Base-by-base conservation (phyloP, 2,329 filamentous ascomycete genomes). In the Neopestalotiopsis rosae region DNA sequence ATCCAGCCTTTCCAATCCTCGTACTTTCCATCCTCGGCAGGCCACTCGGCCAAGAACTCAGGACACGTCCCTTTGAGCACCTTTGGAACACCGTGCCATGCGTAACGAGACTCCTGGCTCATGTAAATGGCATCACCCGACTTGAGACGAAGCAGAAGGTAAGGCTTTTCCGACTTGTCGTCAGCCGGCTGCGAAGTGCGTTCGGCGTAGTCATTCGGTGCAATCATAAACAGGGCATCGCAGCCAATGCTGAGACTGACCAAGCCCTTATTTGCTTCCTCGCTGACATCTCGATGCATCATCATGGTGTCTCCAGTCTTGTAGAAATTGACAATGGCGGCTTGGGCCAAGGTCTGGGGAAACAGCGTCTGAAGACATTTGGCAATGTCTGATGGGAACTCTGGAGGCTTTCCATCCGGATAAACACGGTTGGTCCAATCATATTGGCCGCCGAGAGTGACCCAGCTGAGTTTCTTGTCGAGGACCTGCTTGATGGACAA, bases 71-170 rank as follows among this genome's bases (percentile, higher is more conserved):
- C 88, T 61, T 89, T 87, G 45, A 98, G 77, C 13, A 98, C 91
- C 78, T 95, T 96, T 5, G 96, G 95, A 13, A 98, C 94, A 13
- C 93, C 95, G 81, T 98, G 96, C 95, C 95, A 98, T 2, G 95
- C 95, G 80, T 94, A 97, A 58, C 96, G 87, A 4, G 93, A 92
- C 69, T 90, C 85, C 24, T 92, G 88, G 64, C 89, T 91, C 95
- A 99, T 98, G 76, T 97, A 94, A 1, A 98, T 89, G 0, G 91
- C 94, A 82, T 98, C 95, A 0, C 96, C 95, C 0, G 94, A 97
- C 30, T 91, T 87, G 49, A 98, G 83, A 28, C 92, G 86, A 45
- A 97, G 77, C 2, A 91, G 81, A 5, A 92, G 76, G 70, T 87
- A 88, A 30, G 82, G 81, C 72, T 87, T 88, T 5, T 79, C 71